These are phyloP conservation scores for Scheffersomyces quercinus DNA, from an alignment of 1,139 yeast species.

Conservation along the genomic window DNA sequence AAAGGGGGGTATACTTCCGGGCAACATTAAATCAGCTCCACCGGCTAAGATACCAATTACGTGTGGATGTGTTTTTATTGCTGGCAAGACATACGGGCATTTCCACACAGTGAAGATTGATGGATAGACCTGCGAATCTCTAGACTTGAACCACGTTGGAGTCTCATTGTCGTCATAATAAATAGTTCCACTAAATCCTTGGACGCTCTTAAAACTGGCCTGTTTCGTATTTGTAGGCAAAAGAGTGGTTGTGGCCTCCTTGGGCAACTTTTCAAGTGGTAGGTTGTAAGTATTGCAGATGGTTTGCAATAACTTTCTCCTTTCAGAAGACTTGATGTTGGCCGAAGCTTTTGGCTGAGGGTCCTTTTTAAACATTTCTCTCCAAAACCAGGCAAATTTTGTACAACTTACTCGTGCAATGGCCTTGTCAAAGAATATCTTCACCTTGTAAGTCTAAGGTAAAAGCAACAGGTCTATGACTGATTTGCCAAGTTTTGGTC, in stretches of 20 bases:
- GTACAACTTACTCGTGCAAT: too few relatives aligned
- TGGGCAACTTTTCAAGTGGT: conserved; percentile 43
- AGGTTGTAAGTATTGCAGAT: conserved; percentile 49
- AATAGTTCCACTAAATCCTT: conserved; percentile 59
- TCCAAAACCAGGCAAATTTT: too few relatives aligned
- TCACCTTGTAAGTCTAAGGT: too few relatives aligned
- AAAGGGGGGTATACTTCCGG: conserved; percentile 84
- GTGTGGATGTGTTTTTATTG: conserved; percentile 67
- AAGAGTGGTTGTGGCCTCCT: conserved; percentile 48
- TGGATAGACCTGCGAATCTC: conserved; percentile 62
- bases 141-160: conserved; percentile 71
- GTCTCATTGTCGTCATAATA: conserved; percentile 63
- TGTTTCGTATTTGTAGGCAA: conserved; percentile 66
- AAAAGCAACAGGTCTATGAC: too few relatives aligned
- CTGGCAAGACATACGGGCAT: conserved; percentile 64
- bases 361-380: conserved; percentile 16
- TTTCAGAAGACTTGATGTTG: conserved; percentile 79
- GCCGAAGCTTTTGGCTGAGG: conserved; percentile 66
- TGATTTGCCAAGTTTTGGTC: too few relatives aligned
- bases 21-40: conserved; percentile 91
- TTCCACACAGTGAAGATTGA: conserved; percentile 75
- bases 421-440: too few relatives aligned
- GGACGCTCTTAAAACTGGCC: conserved; percentile 60
- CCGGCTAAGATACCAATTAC: conserved; percentile 63
- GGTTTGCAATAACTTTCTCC: conserved; percentile 56